Evolutionary conservation across 2,329 filamentous ascomycete species (phyloP).

Genomic region (Claviceps digitariae): DNA sequence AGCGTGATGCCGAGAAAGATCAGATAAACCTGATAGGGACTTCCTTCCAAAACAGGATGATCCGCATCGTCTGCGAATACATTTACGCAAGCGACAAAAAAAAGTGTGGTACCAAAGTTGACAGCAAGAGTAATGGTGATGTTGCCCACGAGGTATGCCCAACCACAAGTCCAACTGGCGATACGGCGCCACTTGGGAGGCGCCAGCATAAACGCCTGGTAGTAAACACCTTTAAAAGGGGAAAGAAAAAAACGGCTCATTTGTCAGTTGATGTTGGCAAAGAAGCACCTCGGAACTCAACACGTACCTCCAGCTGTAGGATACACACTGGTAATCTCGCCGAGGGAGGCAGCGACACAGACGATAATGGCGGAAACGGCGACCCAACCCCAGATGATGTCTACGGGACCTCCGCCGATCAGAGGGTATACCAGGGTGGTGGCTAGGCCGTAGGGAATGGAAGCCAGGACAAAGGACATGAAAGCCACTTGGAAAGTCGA

Average conservation of each 20-base stretch:
- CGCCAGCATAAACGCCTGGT: conserved; percentile 64
- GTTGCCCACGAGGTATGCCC: conserved; percentile 67
- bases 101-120: conserved; percentile 64
- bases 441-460: conserved; percentile 59
- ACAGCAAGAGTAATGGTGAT: conserved; percentile 74
- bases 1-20: conserved; percentile 59
- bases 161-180: conserved; percentile 59
- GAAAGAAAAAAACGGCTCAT: not conserved
- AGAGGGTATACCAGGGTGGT: conserved; percentile 58
- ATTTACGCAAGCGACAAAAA: conserved; percentile 41
- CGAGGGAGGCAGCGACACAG: conserved; percentile 56
- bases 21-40: conserved; percentile 53
- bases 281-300: not conserved
- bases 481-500: conserved; percentile 58
- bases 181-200: conserved; percentile 45
- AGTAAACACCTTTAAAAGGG: conserved; percentile 43
- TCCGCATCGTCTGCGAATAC: conserved; percentile 35
- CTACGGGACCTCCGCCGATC: conserved; percentile 50
- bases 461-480: conserved; percentile 65
- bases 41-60: conserved; percentile 30
- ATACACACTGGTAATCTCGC: conserved; percentile 63
- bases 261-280: not conserved
- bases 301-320: conserved; percentile 54
- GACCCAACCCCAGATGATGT: conserved; percentile 63
- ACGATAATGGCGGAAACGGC: conserved; percentile 55